These are phyloP conservation scores for Cladosporium sp. DNA, from an alignment of 2,329 filamentous ascomycete genomes.

Conservation along the genomic window DNA sequence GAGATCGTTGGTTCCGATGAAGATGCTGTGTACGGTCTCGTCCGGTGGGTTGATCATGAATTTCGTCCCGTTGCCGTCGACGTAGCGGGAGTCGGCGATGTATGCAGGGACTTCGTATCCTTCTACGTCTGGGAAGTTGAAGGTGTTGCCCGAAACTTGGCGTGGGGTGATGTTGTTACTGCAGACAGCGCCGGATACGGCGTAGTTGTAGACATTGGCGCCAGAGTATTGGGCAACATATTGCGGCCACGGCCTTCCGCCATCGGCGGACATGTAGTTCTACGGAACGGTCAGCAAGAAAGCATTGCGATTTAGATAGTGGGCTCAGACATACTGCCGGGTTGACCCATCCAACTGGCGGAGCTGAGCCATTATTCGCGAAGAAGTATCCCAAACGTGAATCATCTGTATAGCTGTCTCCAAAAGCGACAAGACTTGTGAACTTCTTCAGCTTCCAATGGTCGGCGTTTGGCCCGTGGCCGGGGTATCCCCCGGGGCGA, in stretches of 20 bases:
- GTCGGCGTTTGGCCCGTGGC: not conserved
- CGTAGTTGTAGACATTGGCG: constrained; percentile 48
- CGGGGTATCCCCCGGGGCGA: not conserved
- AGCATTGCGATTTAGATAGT: not conserved
- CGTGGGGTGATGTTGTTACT: constrained; percentile 61
- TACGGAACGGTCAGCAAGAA: constrained; percentile 4
- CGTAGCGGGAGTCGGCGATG: constrained; percentile 35
- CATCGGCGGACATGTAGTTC: constrained; percentile 49
- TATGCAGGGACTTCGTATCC: constrained; percentile 44
- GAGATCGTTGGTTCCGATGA: constrained; percentile 78
- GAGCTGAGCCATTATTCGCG: constrained; percentile 50
- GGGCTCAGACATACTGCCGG: constrained; percentile 34
- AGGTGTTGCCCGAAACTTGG: constrained; percentile 44
- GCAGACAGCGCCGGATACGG: constrained; percentile 66
- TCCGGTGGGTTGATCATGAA: constrained; percentile 42
- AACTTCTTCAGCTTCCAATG: constrained; percentile 44
- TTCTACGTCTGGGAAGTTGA: constrained; percentile 49
- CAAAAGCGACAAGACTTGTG: constrained; percentile 61
- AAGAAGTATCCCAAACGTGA: constrained; percentile 59
- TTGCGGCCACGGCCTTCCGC: constrained; percentile 64
- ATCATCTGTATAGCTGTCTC: constrained; percentile 73
- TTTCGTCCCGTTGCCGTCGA: constrained; percentile 32
- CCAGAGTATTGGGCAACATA: constrained; percentile 57
- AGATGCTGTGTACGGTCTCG: constrained; percentile 67
- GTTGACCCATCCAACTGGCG: constrained; percentile 55